Base-by-base conservation (phyloP, 179 eudicot species). In the Silene coronaria region DNA sequence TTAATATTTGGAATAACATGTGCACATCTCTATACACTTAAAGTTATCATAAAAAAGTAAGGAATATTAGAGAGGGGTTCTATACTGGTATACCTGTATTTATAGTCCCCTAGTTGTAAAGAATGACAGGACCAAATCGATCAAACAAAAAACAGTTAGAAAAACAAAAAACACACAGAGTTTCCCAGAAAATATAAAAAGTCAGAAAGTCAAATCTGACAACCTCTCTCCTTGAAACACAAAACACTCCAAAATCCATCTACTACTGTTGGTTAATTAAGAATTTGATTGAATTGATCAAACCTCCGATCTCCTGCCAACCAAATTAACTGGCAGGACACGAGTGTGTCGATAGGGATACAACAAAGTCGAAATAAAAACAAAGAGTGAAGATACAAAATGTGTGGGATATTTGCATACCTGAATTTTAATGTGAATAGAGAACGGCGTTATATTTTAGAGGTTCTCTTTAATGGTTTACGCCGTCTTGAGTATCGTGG, bases 321-420 rank as follows among this genome's bases (percentile, higher is more conserved):
- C 64, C 24, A 8, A 14, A 58, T 11, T 9, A 0, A 42, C 16
- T 22, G 67, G n/a, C 48, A 42, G 66, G 21, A 58, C 48, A 42
- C 34, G 21, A 58, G 64, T 36, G 0, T 36, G 11, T 36, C 45
- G 45, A 36, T 36, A 36, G 45, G 45, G 45, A 36, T 36, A 36
- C 45, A 36, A 30, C 34, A 30, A 36, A 10, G 11, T 36, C 45
- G 6, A 36, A 36, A 36, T 36, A 0, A 36, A 74, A 42, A 23
- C 14, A 10, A n/a, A 26, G 11, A 16, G 26, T 16, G 76, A 14
- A 77, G 0, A 14, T 38, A 14, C 58, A 51, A 51, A 53, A 94
- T 94, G 97, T 94, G 98, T 76, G 98, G 98, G 76, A 92, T 92
- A 71, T 94, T 92, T 67, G 98, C 92, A 11, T 94, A 94, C 70